Evolutionary conservation across 805 yeast genomes (phyloP), one percentile per base, ranked within the genome.

Genomic region (Peterozyma toletana): DNA sequence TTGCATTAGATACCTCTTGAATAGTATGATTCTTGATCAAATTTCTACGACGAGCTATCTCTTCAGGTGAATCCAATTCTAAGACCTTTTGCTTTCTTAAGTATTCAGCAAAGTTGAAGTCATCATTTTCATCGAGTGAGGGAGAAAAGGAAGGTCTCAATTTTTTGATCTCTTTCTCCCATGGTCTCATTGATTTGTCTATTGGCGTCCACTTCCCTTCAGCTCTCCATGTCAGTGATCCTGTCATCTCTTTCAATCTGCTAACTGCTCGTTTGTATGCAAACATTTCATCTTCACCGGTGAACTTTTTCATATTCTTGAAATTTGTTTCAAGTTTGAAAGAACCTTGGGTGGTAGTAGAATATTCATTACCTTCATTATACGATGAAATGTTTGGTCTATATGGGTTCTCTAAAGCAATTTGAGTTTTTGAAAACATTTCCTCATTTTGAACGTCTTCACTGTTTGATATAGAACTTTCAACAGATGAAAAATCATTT

Each of bases 241-340:
- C 53, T 1, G 60, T 54, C 67, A 63, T 63, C 30, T 55, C 68
- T 42, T 68, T 67, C 33, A 83, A 68, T 49, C 90, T 63, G 52
- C 82, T 77, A 1, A 82, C 80, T 0, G 90, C 89, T 50, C 90
- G 62, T 48, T 77, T 78, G 53, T 73, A 83, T 3, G 90, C 88
- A 60, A 83, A 83, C 61, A 71, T 72, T 55, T 83, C 90, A 59
- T 83, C 90, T 52, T 83, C 87, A 18, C 90, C 90, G 0, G 88
- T 83, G 52, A 83, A 83, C 9, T 79, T 77, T 10, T 67, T 64
- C 15, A 71, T 56, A 41, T 78, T 68, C 11, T 72, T 66, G 50
- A 68, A 78, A 51, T 77, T 66, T 10, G 61, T 60, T 21, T 51
- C 46, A 34, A 58, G 43, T 15, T 50, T 52, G 9, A 40, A 45